These are phyloP conservation scores for Didymella lethalis DNA, from an alignment of 2,329 filamentous ascomycete genomes.

Conservation along the genomic window DNA sequence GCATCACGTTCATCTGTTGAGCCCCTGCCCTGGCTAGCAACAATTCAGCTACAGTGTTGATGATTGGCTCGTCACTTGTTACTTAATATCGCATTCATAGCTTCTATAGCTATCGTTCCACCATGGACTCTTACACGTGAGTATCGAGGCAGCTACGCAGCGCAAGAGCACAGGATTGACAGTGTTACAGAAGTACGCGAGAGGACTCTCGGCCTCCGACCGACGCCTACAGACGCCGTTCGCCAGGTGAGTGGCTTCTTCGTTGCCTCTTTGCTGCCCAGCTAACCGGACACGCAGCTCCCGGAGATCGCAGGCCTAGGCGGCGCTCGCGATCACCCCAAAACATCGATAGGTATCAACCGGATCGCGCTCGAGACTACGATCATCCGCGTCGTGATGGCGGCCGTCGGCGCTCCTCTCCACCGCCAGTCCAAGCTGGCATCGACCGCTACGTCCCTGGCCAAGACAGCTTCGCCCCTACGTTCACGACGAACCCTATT, in stretches of 20 bases:
- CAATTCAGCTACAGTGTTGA: slow-evolving; percentile 26
- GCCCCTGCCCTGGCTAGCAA: slow-evolving; percentile 30
- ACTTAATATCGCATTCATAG: slow-evolving; percentile 3
- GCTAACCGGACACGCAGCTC: slow-evolving; percentile 26
- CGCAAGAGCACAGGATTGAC: slow-evolving; percentile 25
- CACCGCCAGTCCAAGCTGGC: slow-evolving; percentile 68
- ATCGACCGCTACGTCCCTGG: slow-evolving; percentile 88
- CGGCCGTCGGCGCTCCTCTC: slow-evolving; percentile 65
- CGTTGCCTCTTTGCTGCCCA: background rate
- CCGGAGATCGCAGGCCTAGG: slow-evolving; percentile 47
- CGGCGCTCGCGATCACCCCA: slow-evolving; percentile 74
- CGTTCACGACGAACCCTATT: slow-evolving; percentile 69
- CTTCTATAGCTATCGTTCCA: slow-evolving; percentile 12
- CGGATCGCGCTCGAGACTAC: slow-evolving; percentile 73
- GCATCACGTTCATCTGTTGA: slow-evolving; percentile 37
- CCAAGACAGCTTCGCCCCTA: slow-evolving; percentile 64
- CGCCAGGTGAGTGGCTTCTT: slow-evolving; percentile 66
- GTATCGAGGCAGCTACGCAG: slow-evolving; percentile 16
- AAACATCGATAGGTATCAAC: slow-evolving; percentile 79
- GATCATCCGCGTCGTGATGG: slow-evolving; percentile 69
- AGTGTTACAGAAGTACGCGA: slow-evolving; percentile 36
- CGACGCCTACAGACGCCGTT: slow-evolving; percentile 64
- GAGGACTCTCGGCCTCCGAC: slow-evolving; percentile 64
- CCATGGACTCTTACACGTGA: slow-evolving; percentile 52
- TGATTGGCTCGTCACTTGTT: slow-evolving; percentile 27